These are phyloP conservation scores for Saccharomycopsis guyanensis DNA, from an alignment of 805 yeast species.

Conservation along the genomic window DNA sequence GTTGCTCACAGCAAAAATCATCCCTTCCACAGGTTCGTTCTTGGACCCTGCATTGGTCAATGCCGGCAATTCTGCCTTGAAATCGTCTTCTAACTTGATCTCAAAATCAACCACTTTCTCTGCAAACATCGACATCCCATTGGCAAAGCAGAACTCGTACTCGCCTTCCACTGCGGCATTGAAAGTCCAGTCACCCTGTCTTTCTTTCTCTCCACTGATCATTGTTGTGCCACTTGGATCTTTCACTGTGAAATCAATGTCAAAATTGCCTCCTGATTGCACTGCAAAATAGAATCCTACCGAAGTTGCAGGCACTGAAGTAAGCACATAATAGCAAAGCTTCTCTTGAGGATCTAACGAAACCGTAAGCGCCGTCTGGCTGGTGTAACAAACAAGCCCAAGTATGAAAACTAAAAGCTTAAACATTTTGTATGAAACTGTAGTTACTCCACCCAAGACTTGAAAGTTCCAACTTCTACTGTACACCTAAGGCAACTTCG, in stretches of 20 bases:
- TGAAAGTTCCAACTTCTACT: too few species aligned
- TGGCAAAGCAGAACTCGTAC: conserved; percentile 79
- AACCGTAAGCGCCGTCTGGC: conserved; percentile 57
- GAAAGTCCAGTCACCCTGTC: conserved; percentile 76
- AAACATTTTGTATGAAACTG: neutral
- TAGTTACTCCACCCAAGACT: too few species aligned
- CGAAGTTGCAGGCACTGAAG: conserved; percentile 48
- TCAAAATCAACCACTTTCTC: conserved; percentile 84
- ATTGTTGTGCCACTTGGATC: conserved; percentile 51
- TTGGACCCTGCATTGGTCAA: conserved; percentile 19
- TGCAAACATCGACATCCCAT: conserved; percentile 73
- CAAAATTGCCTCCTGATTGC: conserved; percentile 72
- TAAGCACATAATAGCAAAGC: conserved; percentile 65
- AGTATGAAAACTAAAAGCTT: neutral
- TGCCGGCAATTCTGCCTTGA: conserved; percentile 55
- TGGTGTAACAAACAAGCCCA: neutral
- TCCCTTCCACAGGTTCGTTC: conserved; percentile 21
- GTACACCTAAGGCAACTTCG: too few species aligned
- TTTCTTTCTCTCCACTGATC: conserved; percentile 49
- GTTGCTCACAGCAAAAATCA: conserved; percentile 38
- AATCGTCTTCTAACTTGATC: conserved; percentile 41
- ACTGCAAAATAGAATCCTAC: conserved; percentile 80
- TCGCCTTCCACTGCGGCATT: conserved; percentile 64
- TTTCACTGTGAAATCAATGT: conserved; percentile 56
- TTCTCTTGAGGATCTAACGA: conserved; percentile 67